phyloP scores from a whole-genome alignment of 2,329 filamentous ascomycete genomes.

The Trichoderma oligosporum region DNA sequence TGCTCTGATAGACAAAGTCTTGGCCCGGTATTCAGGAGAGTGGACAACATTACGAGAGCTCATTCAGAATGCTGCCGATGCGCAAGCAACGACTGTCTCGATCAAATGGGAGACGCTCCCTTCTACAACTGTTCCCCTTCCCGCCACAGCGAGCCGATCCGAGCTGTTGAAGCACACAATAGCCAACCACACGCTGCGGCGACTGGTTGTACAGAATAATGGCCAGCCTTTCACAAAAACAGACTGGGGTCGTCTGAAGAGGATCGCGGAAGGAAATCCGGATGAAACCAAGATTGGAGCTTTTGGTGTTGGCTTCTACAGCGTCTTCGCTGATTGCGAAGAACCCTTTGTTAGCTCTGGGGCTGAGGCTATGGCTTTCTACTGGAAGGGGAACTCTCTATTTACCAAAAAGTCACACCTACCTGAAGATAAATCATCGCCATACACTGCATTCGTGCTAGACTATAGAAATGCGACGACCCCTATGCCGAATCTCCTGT shows the following conservation, averaged over 20 bases:
- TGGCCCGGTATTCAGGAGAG: slow-evolving; percentile 94
- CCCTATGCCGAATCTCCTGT: slow-evolving; percentile 79
- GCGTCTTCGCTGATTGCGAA: slow-evolving; percentile 96
- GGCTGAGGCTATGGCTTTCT: slow-evolving; percentile 92
- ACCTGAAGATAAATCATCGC: slow-evolving; percentile 60
- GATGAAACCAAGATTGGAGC: slow-evolving; percentile 99
- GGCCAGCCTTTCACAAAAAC: slow-evolving; percentile 82
- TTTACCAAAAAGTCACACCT: slow-evolving; percentile 85
- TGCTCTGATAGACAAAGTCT: slow-evolving; percentile 94
- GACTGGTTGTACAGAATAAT: slow-evolving; percentile 89
- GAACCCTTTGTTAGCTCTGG: slow-evolving; percentile 96
- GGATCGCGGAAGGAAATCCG: slow-evolving; percentile 97
- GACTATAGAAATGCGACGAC: slow-evolving; percentile 89
- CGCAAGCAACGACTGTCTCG: slow-evolving; percentile 80
- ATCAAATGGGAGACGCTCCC: slow-evolving; percentile 91
- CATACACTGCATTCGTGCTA: slow-evolving; percentile 85
- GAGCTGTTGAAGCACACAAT: slow-evolving; percentile 78
- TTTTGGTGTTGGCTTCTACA: slow-evolving; percentile 98
- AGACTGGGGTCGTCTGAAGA: slow-evolving; percentile 89
- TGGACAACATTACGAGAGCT: slow-evolving; percentile 88
- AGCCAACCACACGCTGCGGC: slow-evolving; percentile 77
- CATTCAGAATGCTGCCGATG: slow-evolving; percentile 97
- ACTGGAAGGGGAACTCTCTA: slow-evolving; percentile 97
- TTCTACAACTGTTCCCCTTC: slow-evolving; percentile 72
- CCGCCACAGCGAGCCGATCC: slow-evolving; percentile 60